A percentile compares a stretch with the other conserved stretches of the same genome.
Evolutionary conservation across 306 rosid genomes (phyloP).

Genomic region (Cicer chorassanicum): DNA sequence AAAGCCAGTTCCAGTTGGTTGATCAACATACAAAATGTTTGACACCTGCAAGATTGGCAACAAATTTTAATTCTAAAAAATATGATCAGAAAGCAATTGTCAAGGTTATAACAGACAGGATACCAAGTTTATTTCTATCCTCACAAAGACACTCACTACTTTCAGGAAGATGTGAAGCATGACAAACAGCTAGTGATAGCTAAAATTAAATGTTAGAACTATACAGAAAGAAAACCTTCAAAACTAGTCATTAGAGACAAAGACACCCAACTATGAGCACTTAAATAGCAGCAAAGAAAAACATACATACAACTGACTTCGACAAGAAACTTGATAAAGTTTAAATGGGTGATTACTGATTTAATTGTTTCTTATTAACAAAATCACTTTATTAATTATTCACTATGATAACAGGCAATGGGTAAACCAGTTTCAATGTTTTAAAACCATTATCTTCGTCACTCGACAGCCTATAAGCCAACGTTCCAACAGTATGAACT

Average conservation of each 20-base stretch:
- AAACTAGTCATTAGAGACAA: slow-evolving; percentile 18
- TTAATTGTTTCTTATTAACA: background rate
- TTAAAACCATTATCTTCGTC: background rate
- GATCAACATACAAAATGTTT: slow-evolving; percentile 86
- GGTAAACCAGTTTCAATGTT: slow-evolving; percentile 11
- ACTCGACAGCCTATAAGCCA: background rate
- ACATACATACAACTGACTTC: slow-evolving; percentile 11
- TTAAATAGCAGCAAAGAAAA: slow-evolving; percentile 25
- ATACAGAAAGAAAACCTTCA: slow-evolving; percentile 22
- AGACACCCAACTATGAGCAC: slow-evolving; percentile 26
- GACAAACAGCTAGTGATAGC: slow-evolving; percentile 29
- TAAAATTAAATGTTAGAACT: slow-evolving; percentile 5
- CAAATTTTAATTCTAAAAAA: slow-evolving; percentile 29
- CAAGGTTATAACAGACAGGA: slow-evolving; percentile 22
- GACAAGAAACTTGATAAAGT: slow-evolving; percentile 25
- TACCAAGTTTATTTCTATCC: slow-evolving; percentile 17
- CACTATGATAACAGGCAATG: background rate
- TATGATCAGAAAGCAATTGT: slow-evolving; percentile 29
- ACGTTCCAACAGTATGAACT: background rate
- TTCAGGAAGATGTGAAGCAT: slow-evolving; percentile 21
- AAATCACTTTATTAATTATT: slow-evolving; percentile 10
- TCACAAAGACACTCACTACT: slow-evolving; percentile 11
- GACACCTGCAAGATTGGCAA: slow-evolving; percentile 66
- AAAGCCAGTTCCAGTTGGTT: slow-evolving; percentile 93
- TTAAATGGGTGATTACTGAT: slow-evolving; percentile 16